Evolutionary conservation across 805 yeast species (phyloP), one percentile per base, ranked within the genome.

Genomic region (Wickerhamiella brachini): DNA sequence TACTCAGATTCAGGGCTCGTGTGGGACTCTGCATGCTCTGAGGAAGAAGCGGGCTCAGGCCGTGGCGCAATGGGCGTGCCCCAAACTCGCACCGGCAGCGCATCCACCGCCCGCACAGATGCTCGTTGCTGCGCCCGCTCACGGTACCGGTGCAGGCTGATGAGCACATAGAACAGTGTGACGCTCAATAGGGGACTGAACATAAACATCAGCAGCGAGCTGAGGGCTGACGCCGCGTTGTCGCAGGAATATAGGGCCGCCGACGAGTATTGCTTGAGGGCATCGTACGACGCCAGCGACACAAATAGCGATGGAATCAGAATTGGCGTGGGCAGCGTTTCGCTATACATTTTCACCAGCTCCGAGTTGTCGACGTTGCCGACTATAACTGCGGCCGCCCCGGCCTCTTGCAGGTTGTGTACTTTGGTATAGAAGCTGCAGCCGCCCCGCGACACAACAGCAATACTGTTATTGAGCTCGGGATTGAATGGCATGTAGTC

Each of bases 391-490:
- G 78, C 77, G 13, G 54, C 60, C 0, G 83, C 82, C 13, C 75
- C 74, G 51, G 62, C 65, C 1, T 61, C 59, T 51, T 77, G 67
- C 48, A 79, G 57, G 51, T 70, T 68, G 41, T 66, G 57, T 17
- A 79, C 74, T 57, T 80, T 80, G 15, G 70, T 69, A 47, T 73
- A 77, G 59, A 79, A 76, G 21, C 78, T 71, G 63, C 83, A 78
- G 3, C 68, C 72, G 5, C 83, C 83, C n/a, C 81, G 61, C 39
- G 51, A 48, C 17, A 71, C 72, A 42, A 71, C 57, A 3, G 68
- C 72, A 45, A 70, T 59, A 43, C 60, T 54, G 43, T 52, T 61
- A 41, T 60, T 61, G 46, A 45, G 18, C 10, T 45, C 17, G 12
- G n/a, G 15, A 22, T 3, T 24, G n/a, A 26, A 24, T 15, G 26